phyloP scores from a whole-genome alignment of 495 filamentous ascomycete species.

The Penicillium paxilli region DNA sequence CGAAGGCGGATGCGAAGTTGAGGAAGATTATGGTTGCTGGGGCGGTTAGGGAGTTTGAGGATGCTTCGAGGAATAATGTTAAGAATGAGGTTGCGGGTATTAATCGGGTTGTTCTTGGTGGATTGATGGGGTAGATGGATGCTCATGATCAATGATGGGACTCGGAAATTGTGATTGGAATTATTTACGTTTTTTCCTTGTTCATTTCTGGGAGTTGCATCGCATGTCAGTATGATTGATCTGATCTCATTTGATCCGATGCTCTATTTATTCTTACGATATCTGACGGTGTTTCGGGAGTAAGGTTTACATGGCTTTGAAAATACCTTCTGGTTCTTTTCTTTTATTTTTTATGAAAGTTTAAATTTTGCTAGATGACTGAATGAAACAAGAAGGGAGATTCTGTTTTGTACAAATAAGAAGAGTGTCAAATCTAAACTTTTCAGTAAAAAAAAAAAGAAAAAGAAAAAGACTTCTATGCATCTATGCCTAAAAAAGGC shows the following conservation, averaged over 20 bases:
- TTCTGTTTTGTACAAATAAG: no score
- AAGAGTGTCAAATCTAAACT: no score
- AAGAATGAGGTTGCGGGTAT: constrained; percentile 81
- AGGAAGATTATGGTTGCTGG: constrained; percentile 83
- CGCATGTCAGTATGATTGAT: no score
- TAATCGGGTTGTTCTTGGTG: constrained; percentile 85
- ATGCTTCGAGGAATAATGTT: constrained; percentile 68
- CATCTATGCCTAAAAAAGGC: constrained; percentile 8
- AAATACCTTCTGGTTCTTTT: no score
- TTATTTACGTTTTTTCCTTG: no score
- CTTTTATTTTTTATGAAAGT: neutral
- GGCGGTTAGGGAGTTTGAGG: constrained; percentile 91
- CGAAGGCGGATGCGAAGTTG: constrained; percentile 82
- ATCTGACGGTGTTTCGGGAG: constrained; percentile 9
- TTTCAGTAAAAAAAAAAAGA: no score
- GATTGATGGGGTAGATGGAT: constrained; percentile 78
- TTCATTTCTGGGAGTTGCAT: no score
- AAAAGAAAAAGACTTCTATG: constrained; percentile 9
- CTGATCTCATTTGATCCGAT: neutral
- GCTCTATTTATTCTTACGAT: constrained; percentile 7
- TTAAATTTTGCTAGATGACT: neutral
- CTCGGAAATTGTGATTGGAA: no score
- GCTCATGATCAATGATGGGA: no score
- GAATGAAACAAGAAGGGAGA: no score
- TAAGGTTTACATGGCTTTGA: constrained; percentile 8